phyloP scores from a whole-genome alignment of 306 rosid species.

The Trifolium pratense region DNA sequence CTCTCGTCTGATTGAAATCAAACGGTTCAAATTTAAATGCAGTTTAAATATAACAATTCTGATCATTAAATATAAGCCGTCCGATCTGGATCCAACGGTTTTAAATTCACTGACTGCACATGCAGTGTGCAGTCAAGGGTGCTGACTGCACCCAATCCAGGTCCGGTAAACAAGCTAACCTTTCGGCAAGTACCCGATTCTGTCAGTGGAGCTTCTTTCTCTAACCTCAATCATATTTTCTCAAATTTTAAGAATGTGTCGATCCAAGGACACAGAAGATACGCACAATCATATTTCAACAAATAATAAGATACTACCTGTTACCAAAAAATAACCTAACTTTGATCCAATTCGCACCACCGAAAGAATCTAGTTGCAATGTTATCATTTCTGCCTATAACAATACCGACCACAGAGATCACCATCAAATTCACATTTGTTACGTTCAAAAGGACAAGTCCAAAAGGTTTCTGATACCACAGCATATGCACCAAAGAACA shows the following conservation, averaged over 20 bases:
- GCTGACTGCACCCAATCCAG: no score
- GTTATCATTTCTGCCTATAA: background rate
- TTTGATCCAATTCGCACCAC: constrained; percentile 21
- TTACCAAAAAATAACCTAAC: background rate
- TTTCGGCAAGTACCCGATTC: constrained; percentile 7
- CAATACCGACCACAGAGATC: background rate
- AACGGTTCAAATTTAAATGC: no score
- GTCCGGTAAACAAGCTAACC: background rate
- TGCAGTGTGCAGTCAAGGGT: no score
- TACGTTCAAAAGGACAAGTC: constrained; percentile 2
- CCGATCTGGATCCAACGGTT: no score
- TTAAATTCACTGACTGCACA: no score
- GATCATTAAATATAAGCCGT: no score
- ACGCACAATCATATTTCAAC: constrained; percentile 34
- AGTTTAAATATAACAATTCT: no score
- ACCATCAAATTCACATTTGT: background rate
- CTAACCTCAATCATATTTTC: constrained; percentile 34
- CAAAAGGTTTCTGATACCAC: constrained; percentile 10
- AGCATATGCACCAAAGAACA: constrained; percentile 29
- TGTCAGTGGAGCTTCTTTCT: constrained; percentile 26
- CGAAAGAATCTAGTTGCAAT: constrained; percentile 13
- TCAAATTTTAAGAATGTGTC: constrained; percentile 20
- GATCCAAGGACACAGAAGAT: constrained; percentile 21
- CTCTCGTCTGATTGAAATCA: no score
- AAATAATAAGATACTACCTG: constrained; percentile 4